Base-by-base conservation (phyloP, 1,284 basidiomycete genomes). In the Caloboletus firmus region DNA sequence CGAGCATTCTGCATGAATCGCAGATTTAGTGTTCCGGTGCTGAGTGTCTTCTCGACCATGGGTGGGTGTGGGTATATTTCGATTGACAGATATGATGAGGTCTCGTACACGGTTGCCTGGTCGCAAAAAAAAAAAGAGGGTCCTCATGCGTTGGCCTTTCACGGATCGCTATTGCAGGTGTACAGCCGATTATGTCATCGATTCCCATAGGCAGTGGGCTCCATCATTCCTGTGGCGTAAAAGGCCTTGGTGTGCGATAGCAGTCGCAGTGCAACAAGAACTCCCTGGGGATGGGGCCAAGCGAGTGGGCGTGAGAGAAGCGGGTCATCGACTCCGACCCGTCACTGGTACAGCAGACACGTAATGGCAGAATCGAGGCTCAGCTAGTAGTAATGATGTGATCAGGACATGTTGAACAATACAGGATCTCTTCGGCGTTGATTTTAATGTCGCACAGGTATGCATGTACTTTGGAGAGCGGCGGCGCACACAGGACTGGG, bases 1-100 rank as follows among this genome's bases (percentile, higher is more conserved):
- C 80, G 78, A 0, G 85, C 83, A 74, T 87, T 88, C 70, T 88
- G 86, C 88, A 90, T 90, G 66, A 90, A 90, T 6, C 81, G 79
- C 37, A 90, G 76, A 62, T 80, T 80, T 15, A 90, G 75, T 0
- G 87, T 89, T 24, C 84, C 79, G 40, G 76, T 80, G 68, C 87
- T 89, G 46, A 89, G 75, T 1, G 77, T 75, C 69, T 84, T 86
- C 40, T 73, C 72, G 17, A 77, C 72, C 81, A 82, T 84, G 24
- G 24, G 1, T 42, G 17, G 3, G 36, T 18, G 52, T 42, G 58
- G 55, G 47, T 55, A 44, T 47, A 24, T 31, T 50, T 24, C 8
- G 28, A n/a, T 34, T 10, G 15, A 9, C 15, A n/a, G n/a, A n/a
- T n/a, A n/a, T 28, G 28, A 28, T 28, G 28, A 28, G 26, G 17